These are phyloP conservation scores for Ascoidea asiatica DNA, from an alignment of 805 yeast genomes.

Conservation along the genomic window DNA sequence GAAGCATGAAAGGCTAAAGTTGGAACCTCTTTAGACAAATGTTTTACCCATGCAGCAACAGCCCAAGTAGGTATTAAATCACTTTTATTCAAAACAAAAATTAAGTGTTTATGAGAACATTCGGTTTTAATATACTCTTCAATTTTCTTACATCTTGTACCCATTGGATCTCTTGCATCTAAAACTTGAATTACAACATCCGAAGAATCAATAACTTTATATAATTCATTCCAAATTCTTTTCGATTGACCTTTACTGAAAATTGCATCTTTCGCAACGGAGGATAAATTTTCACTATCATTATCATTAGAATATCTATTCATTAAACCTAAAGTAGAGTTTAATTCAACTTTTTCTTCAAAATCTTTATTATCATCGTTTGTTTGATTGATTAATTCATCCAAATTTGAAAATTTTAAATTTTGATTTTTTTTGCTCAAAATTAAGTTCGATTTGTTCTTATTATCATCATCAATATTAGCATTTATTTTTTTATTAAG, in stretches of 20 bases:
- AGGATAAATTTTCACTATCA: constrained; percentile 67
- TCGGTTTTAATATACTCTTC: constrained; percentile 88
- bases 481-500: too few relatives aligned
- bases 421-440: background rate
- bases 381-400: constrained; percentile 56
- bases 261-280: constrained; percentile 89
- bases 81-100: constrained; percentile 91
- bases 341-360: constrained; percentile 66
- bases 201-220: constrained; percentile 93
- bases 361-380: constrained; percentile 41
- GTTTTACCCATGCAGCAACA: constrained; percentile 99
- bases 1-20: constrained; percentile 98
- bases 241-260: constrained; percentile 96
- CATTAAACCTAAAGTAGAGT: constrained; percentile 69
- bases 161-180: constrained; percentile 96
- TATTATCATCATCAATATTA: background rate
- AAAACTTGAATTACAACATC: constrained; percentile 94
- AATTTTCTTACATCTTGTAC: constrained; percentile 87
- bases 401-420: constrained; percentile 41
- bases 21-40: constrained; percentile 80
- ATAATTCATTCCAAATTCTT: constrained; percentile 96
- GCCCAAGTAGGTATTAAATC: constrained; percentile 99
- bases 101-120: constrained; percentile 92
- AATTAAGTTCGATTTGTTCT: too few relatives aligned
- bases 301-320: constrained; percentile 53